Evolutionary conservation across 2,329 filamentous ascomycete genomes (phyloP).

Genomic region (Diaporthe nobilis): DNA sequence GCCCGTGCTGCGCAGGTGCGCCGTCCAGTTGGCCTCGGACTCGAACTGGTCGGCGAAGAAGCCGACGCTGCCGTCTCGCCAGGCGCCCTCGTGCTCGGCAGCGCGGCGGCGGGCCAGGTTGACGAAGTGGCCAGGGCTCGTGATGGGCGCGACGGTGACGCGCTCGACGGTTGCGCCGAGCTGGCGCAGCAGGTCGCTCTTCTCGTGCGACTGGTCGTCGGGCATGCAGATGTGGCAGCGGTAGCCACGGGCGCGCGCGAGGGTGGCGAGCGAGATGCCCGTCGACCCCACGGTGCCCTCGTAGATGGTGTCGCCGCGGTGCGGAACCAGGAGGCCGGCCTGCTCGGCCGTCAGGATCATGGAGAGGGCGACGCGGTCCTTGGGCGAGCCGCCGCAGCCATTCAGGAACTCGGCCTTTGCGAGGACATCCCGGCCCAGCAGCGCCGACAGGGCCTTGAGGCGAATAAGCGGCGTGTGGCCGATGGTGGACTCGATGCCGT

Average conservation of each 20-base stretch:
- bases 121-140: slow-evolving; percentile 94
- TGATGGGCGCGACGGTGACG: slow-evolving; percentile 91
- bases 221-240: slow-evolving; percentile 98
- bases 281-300: slow-evolving; percentile 98
- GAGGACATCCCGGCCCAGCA: slow-evolving; percentile 89
- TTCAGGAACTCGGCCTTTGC: slow-evolving; percentile 98
- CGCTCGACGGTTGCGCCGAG: slow-evolving; percentile 94
- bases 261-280: slow-evolving; percentile 91
- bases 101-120: slow-evolving; percentile 88
- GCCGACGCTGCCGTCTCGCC: slow-evolving; percentile 76
- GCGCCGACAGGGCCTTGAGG: slow-evolving; percentile 87
- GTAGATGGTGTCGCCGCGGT: slow-evolving; percentile 93
- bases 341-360: slow-evolving; percentile 90
- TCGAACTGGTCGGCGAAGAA: slow-evolving; percentile 99
- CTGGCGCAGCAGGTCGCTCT: slow-evolving; percentile 88
- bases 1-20: slow-evolving; percentile 86
- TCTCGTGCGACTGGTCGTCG: slow-evolving; percentile 89
- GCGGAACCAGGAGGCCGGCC: slow-evolving; percentile 80
- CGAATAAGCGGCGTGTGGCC: slow-evolving; percentile 92
- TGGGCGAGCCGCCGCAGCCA: slow-evolving; percentile 92
- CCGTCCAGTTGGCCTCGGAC: slow-evolving; percentile 87
- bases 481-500: slow-evolving; percentile 92
- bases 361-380: slow-evolving; percentile 92
- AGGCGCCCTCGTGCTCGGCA: slow-evolving; percentile 75
- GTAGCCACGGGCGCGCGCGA: slow-evolving; percentile 91